Base-by-base conservation (phyloP, 208 protist genomes). In the Leishmania guyanensis region DNA sequence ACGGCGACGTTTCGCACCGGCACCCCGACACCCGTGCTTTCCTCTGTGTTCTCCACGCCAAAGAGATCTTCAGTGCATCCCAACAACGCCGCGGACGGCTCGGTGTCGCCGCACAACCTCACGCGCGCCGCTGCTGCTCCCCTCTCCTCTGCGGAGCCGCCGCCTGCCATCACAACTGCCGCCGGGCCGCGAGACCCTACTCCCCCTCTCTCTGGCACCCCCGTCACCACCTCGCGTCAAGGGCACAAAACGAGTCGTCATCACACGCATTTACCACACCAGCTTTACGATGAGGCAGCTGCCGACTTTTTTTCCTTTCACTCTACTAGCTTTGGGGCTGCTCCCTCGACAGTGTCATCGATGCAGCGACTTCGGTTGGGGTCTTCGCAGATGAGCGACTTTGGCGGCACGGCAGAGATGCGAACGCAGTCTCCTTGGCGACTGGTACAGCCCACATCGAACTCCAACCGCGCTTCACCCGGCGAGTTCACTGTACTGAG, bases 261-360 rank as follows among this genome's bases (percentile, higher is more conserved):
- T 36, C 36, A 12, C 74, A 75, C 64, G 4, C 68, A 33, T 29
- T 75, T 80, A 22, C 60, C 76, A 46, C 81, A 78, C 39, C 76
- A 77, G 75, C n/a, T 85, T 29, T 85, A 85, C 81, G 43, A 80
- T 33, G 77, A 85, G 62, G 81, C 81, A 2, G 81, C 81, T 9
- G 81, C 76, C 5, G 81, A 85, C 29, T 50, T 85, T 48, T 85
- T 85, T 43, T 85, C 69, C 36, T 48, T 72, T 2, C 16, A 80
- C 50, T 81, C 76, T 5, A n/a, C 81, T 6, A 70, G 70, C 51
- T 50, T 77, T 14, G 39, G 20, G 50, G 51, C n/a, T 33, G 50
- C 5, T 5, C 14, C 20, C 16, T 43, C 39, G 33, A 14, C 66
- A 12, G 17, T 33, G 12, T 46, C 68, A 46, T 65, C 53, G 8